These are phyloP conservation scores for Petunia hybrid DNA, from an alignment of 305 asterid species.

Conservation along the genomic window DNA sequence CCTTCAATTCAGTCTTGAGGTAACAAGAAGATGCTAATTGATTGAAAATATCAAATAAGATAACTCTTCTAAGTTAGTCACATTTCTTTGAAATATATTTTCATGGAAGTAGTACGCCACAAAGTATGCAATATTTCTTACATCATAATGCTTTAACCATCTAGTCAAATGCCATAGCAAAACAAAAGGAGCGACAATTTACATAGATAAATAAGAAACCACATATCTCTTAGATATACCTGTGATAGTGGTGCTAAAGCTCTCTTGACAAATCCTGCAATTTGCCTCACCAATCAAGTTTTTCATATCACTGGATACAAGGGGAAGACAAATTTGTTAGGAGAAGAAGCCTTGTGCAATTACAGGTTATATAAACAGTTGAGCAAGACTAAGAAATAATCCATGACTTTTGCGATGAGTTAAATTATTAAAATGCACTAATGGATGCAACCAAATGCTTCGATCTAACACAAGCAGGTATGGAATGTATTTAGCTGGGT, in stretches of 20 bases:
- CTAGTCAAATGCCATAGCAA: neutral
- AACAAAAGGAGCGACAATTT: neutral
- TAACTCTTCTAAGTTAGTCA: neutral
- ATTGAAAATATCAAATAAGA: neutral
- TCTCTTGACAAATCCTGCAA: constrained; percentile 86
- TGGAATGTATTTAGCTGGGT: neutral
- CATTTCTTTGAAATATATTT: neutral
- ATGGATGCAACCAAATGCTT: neutral
- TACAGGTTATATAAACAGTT: neutral
- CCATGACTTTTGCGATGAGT: neutral
- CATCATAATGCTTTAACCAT: neutral
- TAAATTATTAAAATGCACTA: neutral
- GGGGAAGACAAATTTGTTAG: neutral
- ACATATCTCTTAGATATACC: constrained; percentile 42
- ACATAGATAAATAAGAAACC: neutral
- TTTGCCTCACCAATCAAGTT: constrained; percentile 83
- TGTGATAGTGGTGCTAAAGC: constrained; percentile 86
- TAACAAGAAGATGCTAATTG: neutral
- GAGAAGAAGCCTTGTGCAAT: neutral
- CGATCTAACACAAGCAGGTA: neutral
- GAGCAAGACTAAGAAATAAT: neutral
- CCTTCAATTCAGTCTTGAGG: neutral
- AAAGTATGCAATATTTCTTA: neutral
- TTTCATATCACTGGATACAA: constrained; percentile 80
- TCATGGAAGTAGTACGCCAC: neutral